Evolutionary conservation across 2,329 filamentous ascomycete genomes (phyloP).

Genomic region (Teratosphaeria epicoccoides): DNA sequence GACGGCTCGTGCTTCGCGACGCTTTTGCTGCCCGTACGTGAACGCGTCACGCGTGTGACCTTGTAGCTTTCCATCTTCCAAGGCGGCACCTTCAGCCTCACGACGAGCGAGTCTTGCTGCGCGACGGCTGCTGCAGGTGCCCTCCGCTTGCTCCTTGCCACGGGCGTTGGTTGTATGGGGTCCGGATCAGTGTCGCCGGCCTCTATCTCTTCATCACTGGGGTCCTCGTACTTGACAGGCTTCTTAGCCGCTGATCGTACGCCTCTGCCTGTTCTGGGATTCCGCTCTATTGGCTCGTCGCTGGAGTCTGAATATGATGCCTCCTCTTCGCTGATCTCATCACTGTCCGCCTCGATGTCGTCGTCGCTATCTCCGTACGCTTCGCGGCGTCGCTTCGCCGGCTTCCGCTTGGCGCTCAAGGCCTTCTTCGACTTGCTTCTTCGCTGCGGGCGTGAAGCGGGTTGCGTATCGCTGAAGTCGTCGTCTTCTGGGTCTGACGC

Average conservation of each 20-base stretch:
- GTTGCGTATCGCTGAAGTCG: conserved; percentile 24
- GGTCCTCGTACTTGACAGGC: conserved; percentile 46
- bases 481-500: conserved; percentile 28
- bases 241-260: conserved; percentile 47
- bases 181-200: conserved; percentile 26
- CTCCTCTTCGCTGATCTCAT: conserved; percentile 32
- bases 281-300: conserved; percentile 39
- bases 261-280: conserved; percentile 45
- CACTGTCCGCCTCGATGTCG: conserved; percentile 31
- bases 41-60: conserved; percentile 19
- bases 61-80: conserved; percentile 10
- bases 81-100: conserved; percentile 31
- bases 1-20: conserved; percentile 25
- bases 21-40: conserved; percentile 31
- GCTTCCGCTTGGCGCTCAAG: conserved; percentile 15
- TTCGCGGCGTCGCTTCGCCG: conserved; percentile 26
- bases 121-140: conserved; percentile 9
- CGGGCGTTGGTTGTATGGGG: conserved; percentile 9
- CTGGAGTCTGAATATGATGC: conserved; percentile 33
- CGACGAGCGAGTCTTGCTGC: conserved; percentile 24
- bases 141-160: conserved; percentile 21
- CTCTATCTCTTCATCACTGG: conserved; percentile 32
- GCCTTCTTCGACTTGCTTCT: conserved; percentile 16
- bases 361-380: conserved; percentile 35
- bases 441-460: conserved; percentile 8